A percentile compares a stretch with the other conserved stretches of the same genome.
Conservation (phyloP, 1,284 basidiomycete genomes). For the Boletus semigastroideus region DNA sequence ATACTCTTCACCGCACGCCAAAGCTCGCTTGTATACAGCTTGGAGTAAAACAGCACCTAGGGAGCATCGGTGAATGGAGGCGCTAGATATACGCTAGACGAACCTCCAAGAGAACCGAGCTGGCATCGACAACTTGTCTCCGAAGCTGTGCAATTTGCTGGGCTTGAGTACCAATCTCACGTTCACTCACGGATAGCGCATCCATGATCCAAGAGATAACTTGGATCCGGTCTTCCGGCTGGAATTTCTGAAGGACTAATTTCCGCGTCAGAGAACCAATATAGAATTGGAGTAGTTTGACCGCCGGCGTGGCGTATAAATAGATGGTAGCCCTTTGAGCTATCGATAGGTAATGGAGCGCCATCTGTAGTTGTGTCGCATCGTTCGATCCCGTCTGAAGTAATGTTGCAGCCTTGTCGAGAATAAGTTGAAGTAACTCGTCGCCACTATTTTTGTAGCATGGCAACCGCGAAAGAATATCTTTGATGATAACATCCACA, state of each 20-base stretch:
- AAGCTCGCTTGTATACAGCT: constrained; percentile 32
- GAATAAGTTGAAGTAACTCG: constrained; percentile 45
- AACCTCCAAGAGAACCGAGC: constrained; percentile 51
- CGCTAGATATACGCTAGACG: constrained; percentile 8
- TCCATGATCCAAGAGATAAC: constrained; percentile 46
- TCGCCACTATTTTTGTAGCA: constrained; percentile 44
- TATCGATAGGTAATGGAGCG: constrained; percentile 49
- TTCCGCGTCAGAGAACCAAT: constrained; percentile 46
- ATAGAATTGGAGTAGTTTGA: constrained; percentile 54
- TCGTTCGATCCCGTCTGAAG: constrained; percentile 41
- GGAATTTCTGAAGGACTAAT: constrained; percentile 45
- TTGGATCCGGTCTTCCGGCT: constrained; percentile 41
- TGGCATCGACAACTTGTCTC: constrained; percentile 47
- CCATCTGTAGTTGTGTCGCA: constrained; percentile 34
- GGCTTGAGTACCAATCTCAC: constrained; percentile 16
- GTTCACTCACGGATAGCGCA: constrained; percentile 35
- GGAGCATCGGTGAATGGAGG: constrained; percentile 3
- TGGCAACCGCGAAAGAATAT: constrained; percentile 51
- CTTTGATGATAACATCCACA: constrained; percentile 49
- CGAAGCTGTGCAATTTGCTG: constrained; percentile 33
- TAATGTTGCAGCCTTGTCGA: constrained; percentile 40
- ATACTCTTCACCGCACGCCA: constrained; percentile 42
- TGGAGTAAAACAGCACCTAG: constrained; percentile 38
- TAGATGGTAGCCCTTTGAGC: constrained; percentile 46
- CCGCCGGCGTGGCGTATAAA: constrained; percentile 41